Evolutionary conservation across 2,329 filamentous ascomycete genomes (phyloP).

Genomic region (Xylaria sp.): DNA sequence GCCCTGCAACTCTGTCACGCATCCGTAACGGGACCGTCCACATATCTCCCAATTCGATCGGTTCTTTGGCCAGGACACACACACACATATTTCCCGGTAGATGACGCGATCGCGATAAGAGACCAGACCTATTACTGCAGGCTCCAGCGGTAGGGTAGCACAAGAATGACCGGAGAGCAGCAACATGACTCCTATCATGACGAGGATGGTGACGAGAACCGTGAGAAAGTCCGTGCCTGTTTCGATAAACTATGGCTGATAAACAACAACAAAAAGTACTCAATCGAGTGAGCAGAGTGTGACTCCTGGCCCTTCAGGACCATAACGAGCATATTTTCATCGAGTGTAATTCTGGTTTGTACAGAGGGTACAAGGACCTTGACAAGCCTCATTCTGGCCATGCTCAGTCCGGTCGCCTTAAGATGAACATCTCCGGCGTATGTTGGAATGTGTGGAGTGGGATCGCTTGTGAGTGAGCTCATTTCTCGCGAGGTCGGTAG

Average conservation of each 20-base stretch:
- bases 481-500: constrained; percentile 35
- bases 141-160: neutral
- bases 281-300: neutral
- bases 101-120: neutral
- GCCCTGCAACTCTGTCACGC: neutral
- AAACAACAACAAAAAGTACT: neutral
- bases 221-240: neutral
- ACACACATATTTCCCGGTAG: neutral
- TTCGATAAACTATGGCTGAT: constrained; percentile 6
- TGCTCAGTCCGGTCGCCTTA: constrained; percentile 1
- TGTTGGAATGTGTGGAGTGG: neutral
- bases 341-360: constrained; percentile 7
- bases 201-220: neutral
- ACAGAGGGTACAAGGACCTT: constrained; percentile 14
- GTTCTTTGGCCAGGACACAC: neutral
- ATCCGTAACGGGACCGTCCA: neutral
- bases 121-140: neutral
- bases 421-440: neutral
- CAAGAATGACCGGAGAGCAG: neutral
- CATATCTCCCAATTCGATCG: neutral
- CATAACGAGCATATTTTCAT: neutral
- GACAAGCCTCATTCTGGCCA: constrained; percentile 1
- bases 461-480: constrained; percentile 3
- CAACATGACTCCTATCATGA: neutral
- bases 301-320: neutral